A percentile compares a stretch with the other conserved stretches of the same genome.
These are phyloP conservation scores for Penicillium lividum DNA, from an alignment of 495 filamentous ascomycete genomes.

Conservation along the genomic window DNA sequence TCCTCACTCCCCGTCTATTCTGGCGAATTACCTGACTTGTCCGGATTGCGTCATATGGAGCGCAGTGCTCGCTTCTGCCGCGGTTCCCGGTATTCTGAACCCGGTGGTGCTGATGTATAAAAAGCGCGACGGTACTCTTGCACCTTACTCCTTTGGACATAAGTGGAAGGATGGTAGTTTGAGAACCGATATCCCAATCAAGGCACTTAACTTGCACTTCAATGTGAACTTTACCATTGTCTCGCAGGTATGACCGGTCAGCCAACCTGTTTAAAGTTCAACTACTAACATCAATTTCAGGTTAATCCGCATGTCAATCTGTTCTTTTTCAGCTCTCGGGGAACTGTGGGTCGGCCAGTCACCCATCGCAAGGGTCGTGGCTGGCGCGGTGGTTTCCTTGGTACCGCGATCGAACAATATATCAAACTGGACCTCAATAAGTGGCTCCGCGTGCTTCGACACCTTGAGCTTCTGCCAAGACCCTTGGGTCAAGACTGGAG, in stretches of 20 bases:
- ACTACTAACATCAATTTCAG: constrained; percentile 19
- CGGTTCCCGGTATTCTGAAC: constrained; percentile 93
- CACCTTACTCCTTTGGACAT: constrained; percentile 89
- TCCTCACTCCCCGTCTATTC: constrained; percentile 86
- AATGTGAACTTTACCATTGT: constrained; percentile 98
- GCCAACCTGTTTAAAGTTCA: neutral
- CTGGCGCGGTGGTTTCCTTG: constrained; percentile 94
- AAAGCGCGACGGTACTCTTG: constrained; percentile 68
- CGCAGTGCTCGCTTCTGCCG: constrained; percentile 91
- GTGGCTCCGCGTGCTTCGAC: constrained; percentile 91
- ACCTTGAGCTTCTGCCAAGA: constrained; percentile 87
- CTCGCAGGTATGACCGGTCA: constrained; percentile 57
- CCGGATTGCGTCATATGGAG: constrained; percentile 99
- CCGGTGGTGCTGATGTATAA: constrained; percentile 98
- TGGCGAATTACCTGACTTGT: constrained; percentile 90
- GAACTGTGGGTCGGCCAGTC: constrained; percentile 87
- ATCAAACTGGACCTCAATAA: constrained; percentile 94
- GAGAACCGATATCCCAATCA: constrained; percentile 93
- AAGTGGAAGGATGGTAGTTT: constrained; percentile 98
- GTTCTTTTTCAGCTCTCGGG: constrained; percentile 96
- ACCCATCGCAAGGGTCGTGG: constrained; percentile 91
- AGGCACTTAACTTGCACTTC: constrained; percentile 90
- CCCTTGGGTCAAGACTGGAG: constrained; percentile 96
- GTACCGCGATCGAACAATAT: constrained; percentile 88
- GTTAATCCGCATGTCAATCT: constrained; percentile 98